A percentile compares a stretch with the other conserved stretches of the same genome.
Conservation (phyloP, 2,329 filamentous ascomycete genomes). For the Colletotrichum sp. region DNA sequence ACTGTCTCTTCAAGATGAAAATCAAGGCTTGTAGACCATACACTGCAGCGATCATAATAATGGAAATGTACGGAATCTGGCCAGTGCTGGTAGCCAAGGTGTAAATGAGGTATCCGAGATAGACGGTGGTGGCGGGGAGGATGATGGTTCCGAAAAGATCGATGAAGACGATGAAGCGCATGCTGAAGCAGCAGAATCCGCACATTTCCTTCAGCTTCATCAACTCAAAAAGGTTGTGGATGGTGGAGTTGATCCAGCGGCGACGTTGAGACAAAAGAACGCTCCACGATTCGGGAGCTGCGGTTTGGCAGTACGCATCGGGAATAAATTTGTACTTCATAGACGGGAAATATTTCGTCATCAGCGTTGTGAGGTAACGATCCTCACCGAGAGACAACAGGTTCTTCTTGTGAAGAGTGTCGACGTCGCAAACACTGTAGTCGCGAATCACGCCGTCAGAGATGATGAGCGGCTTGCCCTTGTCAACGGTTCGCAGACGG, state of each 20-base stretch:
- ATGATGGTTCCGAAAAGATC: conserved; percentile 93
- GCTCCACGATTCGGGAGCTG: conserved; percentile 91
- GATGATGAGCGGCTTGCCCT: conserved; percentile 93
- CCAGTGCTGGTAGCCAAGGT: conserved; percentile 70
- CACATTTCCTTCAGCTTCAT: conserved; percentile 92
- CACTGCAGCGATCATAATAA: conserved; percentile 87
- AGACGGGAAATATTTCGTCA: conserved; percentile 95
- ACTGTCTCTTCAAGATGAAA: conserved; percentile 95
- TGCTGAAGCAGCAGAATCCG: conserved; percentile 98
- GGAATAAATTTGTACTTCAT: conserved; percentile 98
- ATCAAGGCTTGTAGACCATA: conserved; percentile 97
- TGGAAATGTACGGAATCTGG: conserved; percentile 83
- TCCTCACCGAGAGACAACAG: conserved; percentile 92
- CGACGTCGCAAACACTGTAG: conserved; percentile 87
- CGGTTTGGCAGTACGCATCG: conserved; percentile 91
- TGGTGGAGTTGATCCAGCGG: conserved; percentile 99
- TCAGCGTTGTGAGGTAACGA: conserved; percentile 94
- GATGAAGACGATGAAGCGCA: conserved; percentile 95
- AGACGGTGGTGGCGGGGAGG: conserved; percentile 85
- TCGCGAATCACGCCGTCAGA: conserved; percentile 86
- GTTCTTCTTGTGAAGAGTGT: conserved; percentile 98
- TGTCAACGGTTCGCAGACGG: conserved; percentile 89
- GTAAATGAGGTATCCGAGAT: conserved; percentile 89
- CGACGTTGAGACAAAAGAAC: conserved; percentile 96
- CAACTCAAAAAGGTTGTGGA: conserved; percentile 94